Conservation (phyloP, 2,329 filamentous ascomycete genomes). For the Reticulascus tulasneorum region DNA sequence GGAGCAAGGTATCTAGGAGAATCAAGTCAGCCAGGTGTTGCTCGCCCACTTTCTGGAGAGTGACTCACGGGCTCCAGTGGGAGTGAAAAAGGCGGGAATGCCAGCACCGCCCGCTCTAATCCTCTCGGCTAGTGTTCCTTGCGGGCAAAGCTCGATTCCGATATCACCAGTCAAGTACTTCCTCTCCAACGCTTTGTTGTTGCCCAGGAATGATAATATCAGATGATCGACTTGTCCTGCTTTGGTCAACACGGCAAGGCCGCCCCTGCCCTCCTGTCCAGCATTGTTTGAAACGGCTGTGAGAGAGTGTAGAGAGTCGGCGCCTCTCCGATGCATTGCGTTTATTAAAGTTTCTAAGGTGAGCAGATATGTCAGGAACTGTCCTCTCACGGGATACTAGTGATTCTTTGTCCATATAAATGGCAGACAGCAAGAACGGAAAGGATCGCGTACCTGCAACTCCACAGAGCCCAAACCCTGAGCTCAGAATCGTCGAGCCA, state of each 20-base stretch:
- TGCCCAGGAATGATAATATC: constrained; percentile 71
- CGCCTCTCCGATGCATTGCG: constrained; percentile 57
- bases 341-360: constrained; percentile 66
- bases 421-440: no score
- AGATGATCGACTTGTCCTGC: constrained; percentile 69
- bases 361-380: no score
- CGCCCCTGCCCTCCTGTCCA: constrained; percentile 63
- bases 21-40: constrained; percentile 1
- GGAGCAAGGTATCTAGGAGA: constrained; percentile 54
- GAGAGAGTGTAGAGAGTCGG: constrained; percentile 59
- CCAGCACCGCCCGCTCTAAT: constrained; percentile 70
- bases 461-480: constrained; percentile 79
- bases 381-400: no score
- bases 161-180: constrained; percentile 73
- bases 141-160: constrained; percentile 71
- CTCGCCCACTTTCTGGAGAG: rapidly evolving
- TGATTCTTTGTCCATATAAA: no score
- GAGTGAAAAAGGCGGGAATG: constrained; percentile 78
- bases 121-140: constrained; percentile 70
- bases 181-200: constrained; percentile 71
- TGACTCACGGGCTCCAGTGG: constrained; percentile 61
- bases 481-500: constrained; percentile 67
- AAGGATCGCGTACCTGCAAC: constrained; percentile 64
- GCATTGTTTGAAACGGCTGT: constrained; percentile 82
- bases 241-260: constrained; percentile 64